Evolutionary conservation across 495 filamentous ascomycete species (phyloP).

Genomic region (Penicilliopsis zonata): DNA sequence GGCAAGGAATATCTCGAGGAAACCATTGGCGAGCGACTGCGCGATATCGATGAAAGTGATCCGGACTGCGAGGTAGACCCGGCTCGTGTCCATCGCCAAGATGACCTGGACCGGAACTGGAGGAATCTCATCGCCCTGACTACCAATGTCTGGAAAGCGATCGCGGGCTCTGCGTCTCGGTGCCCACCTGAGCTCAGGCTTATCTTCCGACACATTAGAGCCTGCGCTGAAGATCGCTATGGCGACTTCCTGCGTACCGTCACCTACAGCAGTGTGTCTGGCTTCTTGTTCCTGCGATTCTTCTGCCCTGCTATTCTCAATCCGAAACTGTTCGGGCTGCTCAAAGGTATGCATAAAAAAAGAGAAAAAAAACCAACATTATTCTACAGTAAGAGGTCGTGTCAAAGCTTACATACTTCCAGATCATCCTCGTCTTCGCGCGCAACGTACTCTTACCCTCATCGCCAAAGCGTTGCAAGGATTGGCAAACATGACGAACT

Average conservation of each 20-base stretch:
- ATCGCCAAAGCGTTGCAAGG: constrained; percentile 95
- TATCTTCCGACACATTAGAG: constrained; percentile 84
- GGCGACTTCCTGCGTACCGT: constrained; percentile 92
- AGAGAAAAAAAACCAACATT: too few species aligned
- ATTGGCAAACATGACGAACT: constrained; percentile 83
- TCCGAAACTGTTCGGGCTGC: constrained; percentile 86
- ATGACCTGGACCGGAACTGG: constrained; percentile 82
- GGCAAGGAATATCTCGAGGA: constrained; percentile 91
- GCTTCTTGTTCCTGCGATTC: constrained; percentile 92
- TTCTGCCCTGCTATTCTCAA: constrained; percentile 94
- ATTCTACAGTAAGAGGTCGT: too few species aligned
- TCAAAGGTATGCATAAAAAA: constrained; percentile 48
- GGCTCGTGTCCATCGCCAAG: constrained; percentile 47
- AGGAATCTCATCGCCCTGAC: constrained; percentile 62
- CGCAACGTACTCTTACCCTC: constrained; percentile 84
- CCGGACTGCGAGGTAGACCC: constrained; percentile 95
- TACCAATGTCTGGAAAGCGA: constrained; percentile 73
- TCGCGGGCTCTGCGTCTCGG: constrained; percentile 54
- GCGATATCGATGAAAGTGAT: constrained; percentile 77
- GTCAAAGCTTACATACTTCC: constrained; percentile 7
- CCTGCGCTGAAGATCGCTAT: constrained; percentile 92
- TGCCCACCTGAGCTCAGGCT: constrained; percentile 78
- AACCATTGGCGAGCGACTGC: constrained; percentile 70
- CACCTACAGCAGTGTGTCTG: constrained; percentile 89
- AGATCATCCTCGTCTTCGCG: constrained; percentile 78